Base-by-base conservation (phyloP, 2,329 filamentous ascomycete genomes). In the Sporothrix variecibatus region DNA sequence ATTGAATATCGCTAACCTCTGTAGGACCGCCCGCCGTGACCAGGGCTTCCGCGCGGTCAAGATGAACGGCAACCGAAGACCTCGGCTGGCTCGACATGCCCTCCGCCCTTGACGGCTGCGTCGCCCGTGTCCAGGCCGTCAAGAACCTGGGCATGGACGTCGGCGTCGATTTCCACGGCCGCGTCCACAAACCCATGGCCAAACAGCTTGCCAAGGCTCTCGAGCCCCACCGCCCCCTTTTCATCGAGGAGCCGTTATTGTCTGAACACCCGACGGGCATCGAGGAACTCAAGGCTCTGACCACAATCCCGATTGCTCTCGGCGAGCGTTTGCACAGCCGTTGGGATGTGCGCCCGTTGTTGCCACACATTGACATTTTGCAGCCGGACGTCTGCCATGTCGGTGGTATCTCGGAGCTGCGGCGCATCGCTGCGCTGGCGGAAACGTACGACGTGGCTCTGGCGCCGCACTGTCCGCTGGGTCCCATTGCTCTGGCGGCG, bases 41-140 rank as follows among this genome's bases (percentile, higher is more conserved):
- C 88, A 90, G 81, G 88, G 88, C 1, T 87, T 90, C 79, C 87
- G 80, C 6, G 84, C 86, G 11, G 85, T 92, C 72, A 93, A 92
- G 80, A 92, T 93, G 90, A 92, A 92, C 79, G 91, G 87, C 9
- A 92, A 92, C 90, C 1, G 90, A 90, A 79, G 90, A 92, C 77
- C 79, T 92, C 8, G 88, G 88, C 78, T 92, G 90, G 90, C 84
- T 93, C 2, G 91, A 93, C 79, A 88, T 88, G 12, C 91, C 91
- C 2, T 82, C 84, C 0, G 83, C 84, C 0, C 82, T 93, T 0
- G 83, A 89, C 64, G 83, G 86, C 4, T 88, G 87, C 58, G 87
- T 92, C 3, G 87, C 91, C 75, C 85, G 91, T 12, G 82, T 93
- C 8, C 87, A 88, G 79, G 84, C 86, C 0, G 90, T 93, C 40